Conservation (phyloP, 495 filamentous ascomycete genomes). For the Lasiosphaeria ovina region DNA sequence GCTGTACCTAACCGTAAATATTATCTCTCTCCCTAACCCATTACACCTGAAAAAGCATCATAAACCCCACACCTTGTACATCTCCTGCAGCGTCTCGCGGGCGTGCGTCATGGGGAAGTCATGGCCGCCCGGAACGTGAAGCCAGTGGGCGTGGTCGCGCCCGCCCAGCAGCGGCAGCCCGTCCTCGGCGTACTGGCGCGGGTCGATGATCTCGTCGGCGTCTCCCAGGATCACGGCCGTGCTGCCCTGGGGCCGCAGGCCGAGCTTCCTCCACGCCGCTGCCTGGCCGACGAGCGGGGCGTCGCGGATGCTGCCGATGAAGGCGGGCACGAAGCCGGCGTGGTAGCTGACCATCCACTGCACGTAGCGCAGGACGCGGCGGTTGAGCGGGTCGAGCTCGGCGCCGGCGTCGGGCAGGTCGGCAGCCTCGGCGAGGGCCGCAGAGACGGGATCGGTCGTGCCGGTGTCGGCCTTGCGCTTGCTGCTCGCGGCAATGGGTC, state of each 20-base stretch:
- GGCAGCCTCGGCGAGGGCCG: constrained; percentile 31
- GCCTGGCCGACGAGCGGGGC: constrained; percentile 49
- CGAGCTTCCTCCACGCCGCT: constrained; percentile 48
- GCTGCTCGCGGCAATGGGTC: constrained; percentile 39
- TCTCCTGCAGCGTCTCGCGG: constrained; percentile 35
- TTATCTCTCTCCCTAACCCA: constrained; percentile 12
- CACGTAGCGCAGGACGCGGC: constrained; percentile 32
- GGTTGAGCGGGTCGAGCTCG: constrained; percentile 29
- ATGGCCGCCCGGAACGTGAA: constrained; percentile 46
- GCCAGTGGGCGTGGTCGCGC: constrained; percentile 39
- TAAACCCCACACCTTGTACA: constrained; percentile 41
- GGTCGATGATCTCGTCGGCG: constrained; percentile 49
- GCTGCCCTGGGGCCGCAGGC: constrained; percentile 37
- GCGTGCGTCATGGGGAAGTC: constrained; percentile 51
- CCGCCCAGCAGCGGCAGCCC: constrained; percentile 40
- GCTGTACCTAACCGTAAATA: neutral
- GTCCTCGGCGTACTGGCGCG: constrained; percentile 34
- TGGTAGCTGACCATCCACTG: constrained; percentile 56
- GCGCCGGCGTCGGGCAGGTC: constrained; percentile 21
- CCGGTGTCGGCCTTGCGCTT: constrained; percentile 11
- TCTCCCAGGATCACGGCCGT: constrained; percentile 49
- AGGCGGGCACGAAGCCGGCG: constrained; percentile 52
- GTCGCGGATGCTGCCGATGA: constrained; percentile 48
- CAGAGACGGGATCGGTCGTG: constrained; percentile 21
- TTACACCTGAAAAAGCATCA: neutral